Evolutionary conservation across 2,329 filamentous ascomycete species (phyloP).

Genomic region (Didymosphaeria variabile): DNA sequence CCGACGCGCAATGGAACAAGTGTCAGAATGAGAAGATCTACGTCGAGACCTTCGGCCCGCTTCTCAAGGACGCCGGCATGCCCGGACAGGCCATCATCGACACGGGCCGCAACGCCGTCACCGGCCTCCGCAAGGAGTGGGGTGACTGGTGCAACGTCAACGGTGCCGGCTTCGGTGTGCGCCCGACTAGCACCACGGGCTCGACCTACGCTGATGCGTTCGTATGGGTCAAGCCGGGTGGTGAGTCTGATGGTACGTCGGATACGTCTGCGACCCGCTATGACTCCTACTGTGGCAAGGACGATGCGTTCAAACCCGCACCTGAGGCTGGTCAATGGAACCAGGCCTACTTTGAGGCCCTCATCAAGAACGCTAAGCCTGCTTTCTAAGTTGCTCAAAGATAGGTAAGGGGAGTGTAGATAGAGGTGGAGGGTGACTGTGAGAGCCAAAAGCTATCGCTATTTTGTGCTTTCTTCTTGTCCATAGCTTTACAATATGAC

Average conservation of each 20-base stretch:
- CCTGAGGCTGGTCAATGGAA: conserved; percentile 77
- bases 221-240: conserved; percentile 76
- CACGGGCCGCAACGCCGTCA: conserved; percentile 66
- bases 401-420: conserved; percentile 15
- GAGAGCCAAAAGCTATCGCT: conserved; percentile 15
- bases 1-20: conserved; percentile 51
- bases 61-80: conserved; percentile 59
- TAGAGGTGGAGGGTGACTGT: conserved; percentile 18
- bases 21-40: conserved; percentile 64
- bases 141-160: conserved; percentile 75
- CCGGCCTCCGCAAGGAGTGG: conserved; percentile 61
- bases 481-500: conserved; percentile 19
- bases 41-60: conserved; percentile 60
- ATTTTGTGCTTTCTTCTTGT: conserved; percentile 18
- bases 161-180: conserved; percentile 69
- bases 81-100: conserved; percentile 65
- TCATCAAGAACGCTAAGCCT: conserved; percentile 51
- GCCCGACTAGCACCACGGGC: conserved; percentile 68
- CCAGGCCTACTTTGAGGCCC: conserved; percentile 55
- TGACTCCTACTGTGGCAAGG: conserved; percentile 65
- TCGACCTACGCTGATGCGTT: conserved; percentile 69
- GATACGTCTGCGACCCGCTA: conserved; percentile 58
- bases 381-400: conserved; percentile 35
- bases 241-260: conserved; percentile 61
- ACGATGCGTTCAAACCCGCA: conserved; percentile 67